Percentiles rank a stretch among this genome's conserved stretches.
Conservation (phyloP, 495 filamentous ascomycete species). For the Amniculicola lignicola region DNA sequence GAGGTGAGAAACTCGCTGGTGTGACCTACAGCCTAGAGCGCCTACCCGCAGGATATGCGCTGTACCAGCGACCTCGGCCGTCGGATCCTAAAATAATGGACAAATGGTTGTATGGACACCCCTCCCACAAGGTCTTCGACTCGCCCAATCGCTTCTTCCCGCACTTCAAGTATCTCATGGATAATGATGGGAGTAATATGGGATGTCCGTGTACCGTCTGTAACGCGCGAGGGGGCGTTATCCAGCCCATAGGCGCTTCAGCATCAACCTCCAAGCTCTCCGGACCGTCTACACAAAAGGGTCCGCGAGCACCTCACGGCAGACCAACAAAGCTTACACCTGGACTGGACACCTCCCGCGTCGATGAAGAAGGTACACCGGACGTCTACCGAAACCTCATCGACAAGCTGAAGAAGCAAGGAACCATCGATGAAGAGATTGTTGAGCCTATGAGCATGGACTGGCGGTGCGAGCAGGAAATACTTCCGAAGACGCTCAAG, state of each 20-base stretch:
- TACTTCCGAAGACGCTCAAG: constrained; percentile 36
- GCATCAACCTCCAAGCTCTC: not conserved
- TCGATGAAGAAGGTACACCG: constrained; percentile 50
- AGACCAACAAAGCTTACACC: constrained; percentile 22
- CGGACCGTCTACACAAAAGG: not conserved
- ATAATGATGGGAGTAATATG: constrained; percentile 42
- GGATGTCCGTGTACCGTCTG: constrained; percentile 44
- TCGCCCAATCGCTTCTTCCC: constrained; percentile 55
- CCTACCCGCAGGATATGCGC: constrained; percentile 55
- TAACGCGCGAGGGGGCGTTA: constrained; percentile 12
- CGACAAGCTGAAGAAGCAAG: constrained; percentile 47
- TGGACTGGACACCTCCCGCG: constrained; percentile 24
- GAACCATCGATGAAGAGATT: constrained; percentile 46
- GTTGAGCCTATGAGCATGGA: constrained; percentile 52
- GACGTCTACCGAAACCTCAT: constrained; percentile 53
- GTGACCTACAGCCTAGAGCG: constrained; percentile 50
- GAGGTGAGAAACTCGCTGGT: constrained; percentile 30
- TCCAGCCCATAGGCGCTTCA: constrained; percentile 1
- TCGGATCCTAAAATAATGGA: constrained; percentile 48
- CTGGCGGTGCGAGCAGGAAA: constrained; percentile 49
- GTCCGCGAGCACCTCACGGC: constrained; percentile 21
- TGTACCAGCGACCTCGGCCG: constrained; percentile 48
- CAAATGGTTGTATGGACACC: constrained; percentile 56
- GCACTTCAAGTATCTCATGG: constrained; percentile 59
- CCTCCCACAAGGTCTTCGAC: constrained; percentile 49